Evolutionary conservation across 495 filamentous ascomycete species (phyloP).

Genomic region (Penicillium riverlandense): DNA sequence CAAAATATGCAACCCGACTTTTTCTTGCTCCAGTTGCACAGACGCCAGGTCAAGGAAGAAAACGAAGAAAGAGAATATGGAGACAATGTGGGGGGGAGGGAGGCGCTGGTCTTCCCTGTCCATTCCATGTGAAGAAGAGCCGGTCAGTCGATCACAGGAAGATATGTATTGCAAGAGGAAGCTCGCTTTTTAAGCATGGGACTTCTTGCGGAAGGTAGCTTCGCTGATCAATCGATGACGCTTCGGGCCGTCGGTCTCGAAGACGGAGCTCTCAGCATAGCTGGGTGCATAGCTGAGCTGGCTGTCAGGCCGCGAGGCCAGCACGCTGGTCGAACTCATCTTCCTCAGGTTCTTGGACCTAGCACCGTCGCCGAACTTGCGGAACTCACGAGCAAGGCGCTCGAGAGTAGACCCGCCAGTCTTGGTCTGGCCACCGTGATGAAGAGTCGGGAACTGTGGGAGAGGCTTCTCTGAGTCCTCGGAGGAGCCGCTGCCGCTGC

Average conservation of each 20-base stretch:
- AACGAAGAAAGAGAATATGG: neutral
- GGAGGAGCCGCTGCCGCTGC: conserved; percentile 10
- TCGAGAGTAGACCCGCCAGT: conserved; percentile 46
- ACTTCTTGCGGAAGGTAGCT: conserved; percentile 35
- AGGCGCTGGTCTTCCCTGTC: neutral
- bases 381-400: conserved; percentile 50
- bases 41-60: conserved; percentile 5
- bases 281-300: conserved; percentile 16
- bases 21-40: conserved; percentile 6
- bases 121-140: neutral
- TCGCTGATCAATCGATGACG: conserved; percentile 43
- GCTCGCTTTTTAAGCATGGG: conserved; percentile 21
- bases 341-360: conserved; percentile 36
- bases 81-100: neutral
- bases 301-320: conserved; percentile 20
- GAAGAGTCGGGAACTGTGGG: conserved; percentile 29
- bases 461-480: conserved; percentile 40
- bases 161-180: conserved; percentile 31
- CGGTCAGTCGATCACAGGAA: conserved; percentile 8
- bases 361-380: conserved; percentile 32
- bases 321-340: conserved; percentile 41
- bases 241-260: conserved; percentile 44
- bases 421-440: conserved; percentile 15
- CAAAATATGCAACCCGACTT: conserved; percentile 9
- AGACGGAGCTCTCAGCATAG: conserved; percentile 25